Evolutionary conservation across 1,284 basidiomycete genomes (phyloP).

Genomic region (Erythrobasidium hasegawianum): DNA sequence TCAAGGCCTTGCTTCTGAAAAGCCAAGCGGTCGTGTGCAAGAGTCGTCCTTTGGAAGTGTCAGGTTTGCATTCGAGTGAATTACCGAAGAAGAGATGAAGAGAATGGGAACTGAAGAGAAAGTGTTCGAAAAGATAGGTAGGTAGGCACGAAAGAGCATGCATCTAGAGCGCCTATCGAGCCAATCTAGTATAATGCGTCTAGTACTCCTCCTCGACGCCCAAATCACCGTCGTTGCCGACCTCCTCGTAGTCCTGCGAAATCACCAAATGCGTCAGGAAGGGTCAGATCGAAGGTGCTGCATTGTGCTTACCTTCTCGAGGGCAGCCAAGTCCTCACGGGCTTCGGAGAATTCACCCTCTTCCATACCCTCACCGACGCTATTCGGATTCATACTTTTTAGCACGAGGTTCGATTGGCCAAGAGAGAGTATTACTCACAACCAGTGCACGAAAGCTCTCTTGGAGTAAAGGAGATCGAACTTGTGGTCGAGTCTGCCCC

Average conservation of each 20-base stretch:
- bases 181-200: too few species aligned
- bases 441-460: conserved; percentile 46
- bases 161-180: too few species aligned
- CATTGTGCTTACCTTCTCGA: conserved; percentile 43
- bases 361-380: conserved; percentile 47
- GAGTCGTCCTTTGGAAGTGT: too few species aligned
- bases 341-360: conserved; percentile 47
- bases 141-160: too few species aligned
- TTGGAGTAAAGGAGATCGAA: conserved; percentile 76
- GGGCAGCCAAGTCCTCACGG: conserved; percentile 45
- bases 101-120: neutral
- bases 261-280: too few species aligned
- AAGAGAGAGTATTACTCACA: conserved; percentile 7
- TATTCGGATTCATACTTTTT: too few species aligned
- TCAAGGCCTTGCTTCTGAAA: too few species aligned
- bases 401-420: too few species aligned
- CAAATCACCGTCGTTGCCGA: conserved; percentile 37
- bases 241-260: conserved; percentile 40
- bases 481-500: conserved; percentile 96
- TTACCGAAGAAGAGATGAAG: too few species aligned
- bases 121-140: neutral
- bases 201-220: conserved; percentile 36
- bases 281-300: too few species aligned
- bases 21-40: too few species aligned
- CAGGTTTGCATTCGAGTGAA: too few species aligned